phyloP scores from a whole-genome alignment of 371 early-diverging fungal genomes.

The Rhizomucor pusillus region DNA sequence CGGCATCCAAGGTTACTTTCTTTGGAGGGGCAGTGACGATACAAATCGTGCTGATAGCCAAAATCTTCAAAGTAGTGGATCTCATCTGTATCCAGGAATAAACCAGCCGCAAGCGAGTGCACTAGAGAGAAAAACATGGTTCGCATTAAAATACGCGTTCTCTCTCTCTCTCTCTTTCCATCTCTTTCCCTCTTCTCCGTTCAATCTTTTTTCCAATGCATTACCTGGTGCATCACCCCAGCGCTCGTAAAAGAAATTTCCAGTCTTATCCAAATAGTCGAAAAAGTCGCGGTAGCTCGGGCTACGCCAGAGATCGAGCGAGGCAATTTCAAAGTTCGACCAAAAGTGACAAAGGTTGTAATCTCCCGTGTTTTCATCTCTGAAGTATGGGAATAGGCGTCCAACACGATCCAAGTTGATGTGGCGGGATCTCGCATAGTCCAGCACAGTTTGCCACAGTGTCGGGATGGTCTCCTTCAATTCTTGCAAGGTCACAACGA shows the following conservation, averaged over 20 bases:
- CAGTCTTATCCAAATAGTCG: constrained; percentile 59
- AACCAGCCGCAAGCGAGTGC: constrained; percentile 87
- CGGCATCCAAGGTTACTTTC: constrained; percentile 34
- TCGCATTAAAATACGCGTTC: too few species aligned
- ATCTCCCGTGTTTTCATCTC: constrained; percentile 33
- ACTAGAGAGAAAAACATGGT: constrained; percentile 36
- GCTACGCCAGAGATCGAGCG: constrained; percentile 77
- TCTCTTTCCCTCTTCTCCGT: background rate
- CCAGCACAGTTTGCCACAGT: constrained; percentile 64
- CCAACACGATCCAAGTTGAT: constrained; percentile 37
- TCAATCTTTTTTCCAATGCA: background rate
- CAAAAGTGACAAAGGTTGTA: constrained; percentile 87
- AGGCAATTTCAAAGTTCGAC: constrained; percentile 92
- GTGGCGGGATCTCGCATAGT: constrained; percentile 47
- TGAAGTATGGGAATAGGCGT: constrained; percentile 40
- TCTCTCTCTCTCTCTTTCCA: background rate
- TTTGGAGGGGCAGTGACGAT: constrained; percentile 69
- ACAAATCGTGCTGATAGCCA: constrained; percentile 78
- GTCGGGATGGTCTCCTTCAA: constrained; percentile 72
- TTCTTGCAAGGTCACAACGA: constrained; percentile 73
- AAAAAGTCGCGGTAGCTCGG: constrained; percentile 60
- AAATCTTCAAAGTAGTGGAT: constrained; percentile 94
- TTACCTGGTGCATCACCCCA: constrained; percentile 71
- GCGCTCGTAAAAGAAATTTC: constrained; percentile 69
- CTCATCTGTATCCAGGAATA: constrained; percentile 79